Conservation (phyloP, 2,329 filamentous ascomycete species). For the Colletotrichum simmondsii region DNA sequence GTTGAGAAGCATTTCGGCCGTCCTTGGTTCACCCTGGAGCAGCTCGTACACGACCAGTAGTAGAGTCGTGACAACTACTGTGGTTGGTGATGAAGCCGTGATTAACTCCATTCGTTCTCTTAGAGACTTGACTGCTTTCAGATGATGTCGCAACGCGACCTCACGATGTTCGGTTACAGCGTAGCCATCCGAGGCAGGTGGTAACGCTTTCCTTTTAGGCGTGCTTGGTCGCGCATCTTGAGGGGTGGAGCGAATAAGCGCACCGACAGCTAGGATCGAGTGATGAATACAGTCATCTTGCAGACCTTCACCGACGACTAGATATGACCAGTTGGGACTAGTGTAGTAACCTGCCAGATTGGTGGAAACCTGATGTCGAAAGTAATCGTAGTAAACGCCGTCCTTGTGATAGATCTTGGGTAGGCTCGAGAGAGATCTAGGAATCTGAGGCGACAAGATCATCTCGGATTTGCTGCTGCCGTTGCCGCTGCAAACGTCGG, state of each 20-base stretch:
- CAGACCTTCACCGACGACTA: slow-evolving; percentile 18
- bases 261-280: slow-evolving; percentile 21
- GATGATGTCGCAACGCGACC: slow-evolving; percentile 18
- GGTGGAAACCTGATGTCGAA: slow-evolving; percentile 16
- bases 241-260: slow-evolving; percentile 5
- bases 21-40: slow-evolving; percentile 29
- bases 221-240: background rate
- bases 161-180: slow-evolving; percentile 10
- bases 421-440: background rate
- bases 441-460: background rate
- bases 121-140: slow-evolving; percentile 16
- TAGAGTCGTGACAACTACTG: slow-evolving; percentile 25
- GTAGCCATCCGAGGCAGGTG: background rate
- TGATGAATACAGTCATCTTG: slow-evolving; percentile 27
- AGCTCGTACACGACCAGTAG: slow-evolving; percentile 34
- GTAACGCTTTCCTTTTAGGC: background rate
- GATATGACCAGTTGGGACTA: slow-evolving; percentile 18
- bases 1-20: slow-evolving; percentile 26
- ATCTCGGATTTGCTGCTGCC: background rate
- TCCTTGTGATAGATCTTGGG: slow-evolving; percentile 12
- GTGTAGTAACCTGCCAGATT: slow-evolving; percentile 20
- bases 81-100: slow-evolving; percentile 19
- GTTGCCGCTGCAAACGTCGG: background rate
- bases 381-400: slow-evolving; percentile 23
- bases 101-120: slow-evolving; percentile 9